Evolutionary conservation across 176 grass and related monocot species (phyloP), one percentile per base, ranked within the genome.

Genomic region (Areca catechu): DNA sequence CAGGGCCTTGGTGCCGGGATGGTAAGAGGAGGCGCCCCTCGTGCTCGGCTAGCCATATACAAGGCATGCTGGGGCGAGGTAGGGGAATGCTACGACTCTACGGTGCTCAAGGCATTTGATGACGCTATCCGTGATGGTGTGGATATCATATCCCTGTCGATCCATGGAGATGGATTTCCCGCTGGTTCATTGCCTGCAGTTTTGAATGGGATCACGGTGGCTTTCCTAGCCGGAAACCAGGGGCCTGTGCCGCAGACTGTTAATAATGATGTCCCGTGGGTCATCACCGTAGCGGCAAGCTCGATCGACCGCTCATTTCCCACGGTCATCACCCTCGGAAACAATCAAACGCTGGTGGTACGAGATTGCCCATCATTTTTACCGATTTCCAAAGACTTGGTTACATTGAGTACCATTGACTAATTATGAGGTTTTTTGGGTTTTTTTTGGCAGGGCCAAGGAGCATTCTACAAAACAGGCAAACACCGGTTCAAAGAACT

Each of bases 301-400:
- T 50, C 62, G 10, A 27, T 65, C 21, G 67, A 78, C 54, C 75
- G 60, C 2, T 79, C 76, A 66, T 79, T 79, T 21, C 68, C 76
- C 20, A 79, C 76, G 6, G 21, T 30, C 62, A 66, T 79, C 50
- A 79, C 76, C 53, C 61, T 79, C 20, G 68, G 76, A 51, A 79
- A 71, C 61, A 79, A 72, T 16, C 68, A 79, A 54, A 79, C 15
- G 19, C 21, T 79, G 20, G 68, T 72, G 76, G 76, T 79, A 60
- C 52, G 48, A 20, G 28, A 50, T 43, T 43, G 34, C 3, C 9
- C 34, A 7, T 12, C 7, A n/a, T 10, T 7, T 12, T 37, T 37
- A 37, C 1, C 34, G 9, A 37, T 37, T 37, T 12, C 1, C 27
- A 28, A 28, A 28, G 27, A 28, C 27, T 28, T 28, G 27, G 5